A percentile compares a stretch with the other conserved stretches of the same genome.
phyloP scores from a whole-genome alignment of 768 basidiomycete genomes.

The Leucocoprinus birnbaumii region DNA sequence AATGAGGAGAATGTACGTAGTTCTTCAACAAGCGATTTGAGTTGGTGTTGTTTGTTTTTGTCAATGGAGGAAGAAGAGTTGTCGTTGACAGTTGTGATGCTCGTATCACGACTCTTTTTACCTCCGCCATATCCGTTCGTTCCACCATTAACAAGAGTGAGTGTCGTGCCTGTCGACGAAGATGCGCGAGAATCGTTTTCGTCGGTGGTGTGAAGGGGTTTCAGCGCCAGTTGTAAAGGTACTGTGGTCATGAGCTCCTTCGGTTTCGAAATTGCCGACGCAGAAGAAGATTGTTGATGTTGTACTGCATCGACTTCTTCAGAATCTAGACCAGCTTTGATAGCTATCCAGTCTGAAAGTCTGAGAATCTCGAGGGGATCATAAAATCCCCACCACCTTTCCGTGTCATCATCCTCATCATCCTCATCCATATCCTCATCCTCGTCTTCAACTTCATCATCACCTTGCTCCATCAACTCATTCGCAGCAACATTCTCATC shows the following conservation, averaged over 20 bases:
- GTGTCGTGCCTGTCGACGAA: constrained; percentile 14
- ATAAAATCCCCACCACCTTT: constrained; percentile 79
- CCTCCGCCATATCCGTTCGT: constrained; percentile 6
- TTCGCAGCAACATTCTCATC: neutral
- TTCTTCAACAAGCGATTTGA: constrained; percentile 45
- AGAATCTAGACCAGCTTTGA: constrained; percentile 42
- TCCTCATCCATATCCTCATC: constrained; percentile 12
- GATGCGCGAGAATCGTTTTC: constrained; percentile 11
- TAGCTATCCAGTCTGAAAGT: constrained; percentile 62
- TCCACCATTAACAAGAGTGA: constrained; percentile 3
- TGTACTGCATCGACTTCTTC: constrained; percentile 18
- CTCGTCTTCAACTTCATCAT: constrained; percentile 10
- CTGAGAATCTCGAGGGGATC: constrained; percentile 61
- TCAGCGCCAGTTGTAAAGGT: neutral
- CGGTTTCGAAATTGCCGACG: neutral
- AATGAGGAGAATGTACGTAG: constrained; percentile 59
- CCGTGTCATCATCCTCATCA: constrained; percentile 33
- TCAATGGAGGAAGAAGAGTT: constrained; percentile 6
- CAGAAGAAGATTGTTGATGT: neutral
- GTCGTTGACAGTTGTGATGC: constrained; percentile 15
- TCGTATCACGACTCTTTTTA: constrained; percentile 9
- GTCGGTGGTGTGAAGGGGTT: neutral
- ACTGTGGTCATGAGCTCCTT: neutral
- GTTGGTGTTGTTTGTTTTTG: constrained; percentile 22
- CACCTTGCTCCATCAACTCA: too few species aligned